Conservation (phyloP, 106 monocot species). For the Dendrobium huoshanense region DNA sequence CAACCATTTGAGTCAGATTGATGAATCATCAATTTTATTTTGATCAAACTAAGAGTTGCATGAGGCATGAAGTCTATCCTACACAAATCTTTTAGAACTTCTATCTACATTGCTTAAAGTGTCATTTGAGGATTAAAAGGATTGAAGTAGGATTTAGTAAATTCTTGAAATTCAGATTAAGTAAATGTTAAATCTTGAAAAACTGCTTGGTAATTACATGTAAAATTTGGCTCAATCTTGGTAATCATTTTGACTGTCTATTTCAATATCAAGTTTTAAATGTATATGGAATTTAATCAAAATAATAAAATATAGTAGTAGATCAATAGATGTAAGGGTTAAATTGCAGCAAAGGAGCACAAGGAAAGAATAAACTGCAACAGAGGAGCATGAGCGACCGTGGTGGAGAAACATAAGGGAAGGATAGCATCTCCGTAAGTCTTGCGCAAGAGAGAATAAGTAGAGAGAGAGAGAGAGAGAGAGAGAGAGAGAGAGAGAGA, state of each 20-base stretch:
- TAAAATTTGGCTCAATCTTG: not conserved
- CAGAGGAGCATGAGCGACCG: not conserved
- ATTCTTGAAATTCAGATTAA: not conserved
- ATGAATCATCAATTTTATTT: not conserved
- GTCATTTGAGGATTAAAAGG: not conserved
- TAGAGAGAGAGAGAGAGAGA: not conserved
- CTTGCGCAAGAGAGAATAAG: not conserved
- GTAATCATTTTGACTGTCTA: not conserved
- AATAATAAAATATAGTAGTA: not conserved
- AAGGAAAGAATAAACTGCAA: not conserved
- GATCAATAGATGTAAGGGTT: not conserved
- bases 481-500: not conserved
- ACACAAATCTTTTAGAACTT: not conserved
- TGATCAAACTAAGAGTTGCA: not conserved
- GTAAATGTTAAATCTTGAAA: not conserved
- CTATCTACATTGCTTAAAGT: not conserved
- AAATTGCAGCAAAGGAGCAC: not conserved
- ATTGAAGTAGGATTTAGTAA: not conserved
- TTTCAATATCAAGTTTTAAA: not conserved
- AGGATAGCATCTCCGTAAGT: not conserved
- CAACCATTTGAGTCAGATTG: not conserved
- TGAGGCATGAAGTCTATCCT: not conserved
- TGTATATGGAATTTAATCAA: not conserved
- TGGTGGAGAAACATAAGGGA: not conserved
- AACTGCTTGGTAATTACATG: too few relatives aligned